Evolutionary conservation across 2,329 filamentous ascomycete species (phyloP).

Genomic region (Penicillium corylophilum): DNA sequence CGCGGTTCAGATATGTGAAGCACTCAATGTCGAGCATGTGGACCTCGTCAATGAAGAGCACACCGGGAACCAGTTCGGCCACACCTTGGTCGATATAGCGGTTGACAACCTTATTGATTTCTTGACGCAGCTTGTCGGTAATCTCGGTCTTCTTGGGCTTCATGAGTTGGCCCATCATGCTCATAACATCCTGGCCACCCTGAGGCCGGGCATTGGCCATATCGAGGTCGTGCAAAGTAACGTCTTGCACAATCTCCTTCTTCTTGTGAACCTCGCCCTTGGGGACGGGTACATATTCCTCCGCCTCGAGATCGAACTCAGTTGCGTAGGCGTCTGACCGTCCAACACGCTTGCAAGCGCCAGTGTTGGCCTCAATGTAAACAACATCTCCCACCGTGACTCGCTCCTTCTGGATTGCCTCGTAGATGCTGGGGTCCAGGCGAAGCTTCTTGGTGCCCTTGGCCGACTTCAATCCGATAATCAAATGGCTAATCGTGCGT

Average conservation of each 20-base stretch:
- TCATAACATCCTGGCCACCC: constrained; percentile 99
- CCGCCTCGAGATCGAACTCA: constrained; percentile 96
- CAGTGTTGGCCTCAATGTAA: constrained; percentile 99
- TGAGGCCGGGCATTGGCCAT: constrained; percentile 93
- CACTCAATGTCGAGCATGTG: constrained; percentile 99
- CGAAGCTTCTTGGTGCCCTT: constrained; percentile 97
- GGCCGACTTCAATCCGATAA: constrained; percentile 92
- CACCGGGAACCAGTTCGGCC: constrained; percentile 94
- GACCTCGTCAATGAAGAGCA: constrained; percentile 98
- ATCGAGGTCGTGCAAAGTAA: constrained; percentile 94
- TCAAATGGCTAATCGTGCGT: constrained; percentile 91
- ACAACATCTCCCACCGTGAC: constrained; percentile 96
- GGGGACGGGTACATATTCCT: constrained; percentile 97
- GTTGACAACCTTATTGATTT: constrained; percentile 99
- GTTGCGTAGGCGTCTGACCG: constrained; percentile 96
- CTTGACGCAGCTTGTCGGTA: constrained; percentile 89
- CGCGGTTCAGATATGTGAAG: constrained; percentile 98
- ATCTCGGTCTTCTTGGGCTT: constrained; percentile 99
- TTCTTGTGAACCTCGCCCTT: constrained; percentile 99
- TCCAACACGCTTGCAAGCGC: constrained; percentile 94
- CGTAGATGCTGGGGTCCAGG: constrained; percentile 96
- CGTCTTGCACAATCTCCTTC: constrained; percentile 99
- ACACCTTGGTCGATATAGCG: constrained; percentile 99
- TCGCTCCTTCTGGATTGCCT: constrained; percentile 97
- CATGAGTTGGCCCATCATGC: constrained; percentile 99